Evolutionary conservation across 106 monocot genomes (phyloP).

Genomic region (Apostasia shenzhenica): DNA sequence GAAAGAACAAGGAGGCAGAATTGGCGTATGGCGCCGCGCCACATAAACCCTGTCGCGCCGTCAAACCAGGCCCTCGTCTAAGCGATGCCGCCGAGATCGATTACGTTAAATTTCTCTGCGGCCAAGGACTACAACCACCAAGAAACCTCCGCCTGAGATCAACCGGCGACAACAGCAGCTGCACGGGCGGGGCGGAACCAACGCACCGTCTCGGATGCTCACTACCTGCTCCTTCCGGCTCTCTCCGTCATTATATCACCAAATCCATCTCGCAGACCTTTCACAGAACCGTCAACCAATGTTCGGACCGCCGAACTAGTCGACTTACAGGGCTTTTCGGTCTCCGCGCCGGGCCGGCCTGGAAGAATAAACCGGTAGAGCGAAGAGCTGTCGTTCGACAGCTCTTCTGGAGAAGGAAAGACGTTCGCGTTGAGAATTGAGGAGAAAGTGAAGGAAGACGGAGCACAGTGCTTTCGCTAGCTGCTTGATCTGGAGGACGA

Average conservation of each 20-base stretch:
- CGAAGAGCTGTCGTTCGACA: constrained; percentile 13
- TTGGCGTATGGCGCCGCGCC: constrained; percentile 24
- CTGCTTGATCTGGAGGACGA: constrained; percentile 29
- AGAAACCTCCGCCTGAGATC: constrained; percentile 5
- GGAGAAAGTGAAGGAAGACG: background rate
- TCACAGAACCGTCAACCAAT: constrained; percentile 31
- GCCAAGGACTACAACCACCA: constrained; percentile 23
- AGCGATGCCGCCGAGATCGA: constrained; percentile 15
- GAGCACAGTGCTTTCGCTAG: constrained; percentile 10
- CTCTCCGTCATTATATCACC: background rate
- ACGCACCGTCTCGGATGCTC: constrained; percentile 4
- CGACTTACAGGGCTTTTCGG: constrained; percentile 6
- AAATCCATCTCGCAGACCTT: constrained; percentile 2
- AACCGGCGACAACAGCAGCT: constrained; percentile 16
- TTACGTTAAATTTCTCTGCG: constrained; percentile 20
- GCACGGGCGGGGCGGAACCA: background rate
- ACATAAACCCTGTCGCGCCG: constrained; percentile 20
- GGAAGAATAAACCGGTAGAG: constrained; percentile 5
- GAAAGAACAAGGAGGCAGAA: constrained; percentile 4
- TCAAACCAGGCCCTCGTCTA: constrained; percentile 31
- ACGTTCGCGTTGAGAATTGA: constrained; percentile 15
- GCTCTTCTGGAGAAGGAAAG: constrained; percentile 1
- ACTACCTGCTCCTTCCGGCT: constrained; percentile 43
- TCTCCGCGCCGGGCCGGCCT: too few relatives aligned
- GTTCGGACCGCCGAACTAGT: constrained; percentile 17